Percentiles rank a stretch among this genome's conserved stretches.
phyloP scores from a whole-genome alignment of 345 rosid genomes.

The Brassica juncea region DNA sequence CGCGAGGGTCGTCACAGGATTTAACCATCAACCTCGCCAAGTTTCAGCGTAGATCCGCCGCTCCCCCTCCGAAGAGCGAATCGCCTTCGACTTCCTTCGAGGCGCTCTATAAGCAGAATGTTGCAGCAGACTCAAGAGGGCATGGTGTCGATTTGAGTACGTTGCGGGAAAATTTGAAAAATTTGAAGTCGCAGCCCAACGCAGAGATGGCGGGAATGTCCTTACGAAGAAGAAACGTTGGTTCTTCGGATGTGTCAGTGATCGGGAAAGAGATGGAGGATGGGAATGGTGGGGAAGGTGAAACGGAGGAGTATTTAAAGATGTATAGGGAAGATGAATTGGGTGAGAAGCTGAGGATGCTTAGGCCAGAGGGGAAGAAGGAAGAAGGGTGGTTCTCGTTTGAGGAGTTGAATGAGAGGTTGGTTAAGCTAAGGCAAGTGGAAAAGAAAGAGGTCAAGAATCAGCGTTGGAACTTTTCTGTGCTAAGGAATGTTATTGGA shows the following conservation, averaged over 20 bases:
- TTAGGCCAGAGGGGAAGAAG: constrained; percentile 49
- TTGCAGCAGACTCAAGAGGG: constrained; percentile 4
- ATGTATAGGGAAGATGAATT: constrained; percentile 45
- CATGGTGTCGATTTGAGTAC: neutral
- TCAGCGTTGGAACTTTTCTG: neutral
- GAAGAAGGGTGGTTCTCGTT: constrained; percentile 58
- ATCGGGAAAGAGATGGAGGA: constrained; percentile 43
- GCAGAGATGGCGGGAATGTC: neutral
- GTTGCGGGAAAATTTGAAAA: constrained; percentile 42
- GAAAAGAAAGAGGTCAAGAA: constrained; percentile 50
- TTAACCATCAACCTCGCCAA: constrained; percentile 55
- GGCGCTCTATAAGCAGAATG: constrained; percentile 43
- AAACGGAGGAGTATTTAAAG: constrained; percentile 41
- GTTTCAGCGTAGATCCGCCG: constrained; percentile 50
- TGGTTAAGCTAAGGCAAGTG: constrained; percentile 60
- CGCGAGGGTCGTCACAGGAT: constrained; percentile 36
- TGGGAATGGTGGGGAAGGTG: constrained; percentile 20
- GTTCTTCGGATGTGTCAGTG: constrained; percentile 16
- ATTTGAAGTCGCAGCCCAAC: constrained; percentile 12
- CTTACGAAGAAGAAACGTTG: constrained; percentile 19
- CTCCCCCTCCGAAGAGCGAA: constrained; percentile 31
- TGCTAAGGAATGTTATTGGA: constrained; percentile 34
- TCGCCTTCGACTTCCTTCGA: constrained; percentile 33
- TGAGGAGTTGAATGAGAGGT: constrained; percentile 73
- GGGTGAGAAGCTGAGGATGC: constrained; percentile 53